Evolutionary conservation across 768 basidiomycete species (phyloP).

Genomic region (Boletus subcaerulescens): DNA sequence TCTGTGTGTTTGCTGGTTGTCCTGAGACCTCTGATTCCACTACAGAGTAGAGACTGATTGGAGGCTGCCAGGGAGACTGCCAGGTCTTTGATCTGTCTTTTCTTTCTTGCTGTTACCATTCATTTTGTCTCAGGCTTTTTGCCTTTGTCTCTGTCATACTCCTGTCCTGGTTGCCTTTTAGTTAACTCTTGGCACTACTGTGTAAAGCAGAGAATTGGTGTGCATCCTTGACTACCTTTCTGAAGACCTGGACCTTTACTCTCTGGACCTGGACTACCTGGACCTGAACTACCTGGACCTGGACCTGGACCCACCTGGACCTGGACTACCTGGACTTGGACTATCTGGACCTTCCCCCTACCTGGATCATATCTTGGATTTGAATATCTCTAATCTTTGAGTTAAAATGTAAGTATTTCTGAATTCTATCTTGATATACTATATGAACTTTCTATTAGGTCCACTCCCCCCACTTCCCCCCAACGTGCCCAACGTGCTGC

Average conservation of each 20-base stretch:
- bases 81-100: too few species aligned
- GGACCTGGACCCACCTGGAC: neutral
- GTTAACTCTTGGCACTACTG: neutral
- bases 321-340: neutral
- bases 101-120: too few species aligned
- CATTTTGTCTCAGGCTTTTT: neutral
- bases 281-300: neutral
- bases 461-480: neutral
- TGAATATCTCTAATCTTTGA: too few species aligned
- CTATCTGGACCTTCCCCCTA: neutral
- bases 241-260: neutral
- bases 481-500: neutral
- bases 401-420: too few species aligned
- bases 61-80: neutral
- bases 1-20: conserved; percentile 9
- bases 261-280: neutral
- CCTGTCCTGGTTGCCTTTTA: neutral
- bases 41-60: conserved; percentile 4
- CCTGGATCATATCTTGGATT: neutral
- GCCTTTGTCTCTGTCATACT: conserved; percentile 3
- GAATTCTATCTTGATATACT: too few species aligned
- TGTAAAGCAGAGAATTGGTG: neutral
- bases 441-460: neutral
- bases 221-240: neutral
- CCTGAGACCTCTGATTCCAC: conserved; percentile 1